Evolutionary conservation across 2,329 filamentous ascomycete genomes (phyloP).

Genomic region (Diaporthe velutina): DNA sequence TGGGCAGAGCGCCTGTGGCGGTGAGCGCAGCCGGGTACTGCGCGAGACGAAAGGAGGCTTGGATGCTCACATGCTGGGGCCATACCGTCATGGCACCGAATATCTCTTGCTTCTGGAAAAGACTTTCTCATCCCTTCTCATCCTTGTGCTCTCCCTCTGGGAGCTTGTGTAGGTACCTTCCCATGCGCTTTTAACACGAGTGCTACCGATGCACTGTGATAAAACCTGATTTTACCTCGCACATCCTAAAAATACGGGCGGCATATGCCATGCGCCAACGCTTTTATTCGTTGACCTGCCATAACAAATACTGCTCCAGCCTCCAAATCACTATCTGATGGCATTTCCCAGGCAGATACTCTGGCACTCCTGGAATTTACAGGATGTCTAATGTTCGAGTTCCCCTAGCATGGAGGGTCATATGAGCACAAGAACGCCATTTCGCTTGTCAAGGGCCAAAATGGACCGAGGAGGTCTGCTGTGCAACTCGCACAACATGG

Average conservation of each 20-base stretch:
- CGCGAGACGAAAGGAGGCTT: not conserved
- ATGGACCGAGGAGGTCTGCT: conserved; percentile 24
- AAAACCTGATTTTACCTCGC: not conserved
- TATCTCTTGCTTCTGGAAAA: not conserved
- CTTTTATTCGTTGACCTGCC: not conserved
- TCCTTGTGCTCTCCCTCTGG: not conserved
- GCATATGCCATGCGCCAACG: not conserved
- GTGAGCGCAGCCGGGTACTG: not conserved
- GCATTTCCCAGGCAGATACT: not conserved
- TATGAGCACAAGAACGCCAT: conserved; percentile 33
- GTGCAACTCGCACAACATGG: conserved; percentile 30
- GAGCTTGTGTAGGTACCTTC: not conserved
- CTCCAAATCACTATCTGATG: not conserved
- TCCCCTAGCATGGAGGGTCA: not conserved
- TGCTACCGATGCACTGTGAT: not conserved
- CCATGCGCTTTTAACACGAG: not conserved
- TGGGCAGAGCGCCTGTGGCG: not conserved
- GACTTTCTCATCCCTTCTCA: not conserved
- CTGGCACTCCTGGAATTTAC: not conserved
- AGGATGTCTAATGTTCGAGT: not conserved
- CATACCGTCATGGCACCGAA: not conserved
- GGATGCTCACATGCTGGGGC: not conserved
- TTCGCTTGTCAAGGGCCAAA: conserved; percentile 37
- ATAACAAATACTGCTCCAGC: not conserved
- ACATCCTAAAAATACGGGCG: not conserved